These are phyloP conservation scores for Stachybotrys elegans DNA, from an alignment of 2,329 filamentous ascomycete genomes.

Conservation along the genomic window DNA sequence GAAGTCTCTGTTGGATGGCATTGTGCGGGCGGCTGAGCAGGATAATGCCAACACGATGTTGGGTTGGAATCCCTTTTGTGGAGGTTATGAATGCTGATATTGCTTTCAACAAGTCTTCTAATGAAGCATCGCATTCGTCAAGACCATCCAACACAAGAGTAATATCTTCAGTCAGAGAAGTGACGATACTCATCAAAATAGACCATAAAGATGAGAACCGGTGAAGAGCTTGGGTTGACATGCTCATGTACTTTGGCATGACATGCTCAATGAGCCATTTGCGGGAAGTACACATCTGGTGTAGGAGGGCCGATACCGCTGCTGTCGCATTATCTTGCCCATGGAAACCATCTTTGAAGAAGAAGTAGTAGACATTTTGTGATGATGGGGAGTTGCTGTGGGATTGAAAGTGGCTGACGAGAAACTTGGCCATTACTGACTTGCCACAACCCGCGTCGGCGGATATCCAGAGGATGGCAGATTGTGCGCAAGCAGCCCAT, in stretches of 20 bases:
- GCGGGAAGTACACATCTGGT: neutral
- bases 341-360: neutral
- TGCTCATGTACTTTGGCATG: neutral
- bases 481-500: neutral
- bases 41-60: neutral
- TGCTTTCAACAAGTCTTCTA: neutral
- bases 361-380: neutral
- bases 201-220: neutral
- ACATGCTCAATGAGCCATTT: neutral
- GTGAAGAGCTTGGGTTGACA: neutral
- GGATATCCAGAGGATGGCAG: neutral
- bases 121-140: neutral
- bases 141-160: neutral
- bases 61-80: neutral
- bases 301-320: neutral
- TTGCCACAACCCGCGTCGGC: conserved; percentile 1
- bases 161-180: neutral
- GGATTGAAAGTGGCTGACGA: neutral
- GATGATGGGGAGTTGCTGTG: neutral
- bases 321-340: neutral
- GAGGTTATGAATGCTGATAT: neutral
- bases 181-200: neutral
- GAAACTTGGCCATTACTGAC: neutral
- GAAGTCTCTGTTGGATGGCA: neutral
- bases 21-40: neutral